phyloP scores from a whole-genome alignment of 129 eudicot genomes.

The Saposhnikovia divaricata region DNA sequence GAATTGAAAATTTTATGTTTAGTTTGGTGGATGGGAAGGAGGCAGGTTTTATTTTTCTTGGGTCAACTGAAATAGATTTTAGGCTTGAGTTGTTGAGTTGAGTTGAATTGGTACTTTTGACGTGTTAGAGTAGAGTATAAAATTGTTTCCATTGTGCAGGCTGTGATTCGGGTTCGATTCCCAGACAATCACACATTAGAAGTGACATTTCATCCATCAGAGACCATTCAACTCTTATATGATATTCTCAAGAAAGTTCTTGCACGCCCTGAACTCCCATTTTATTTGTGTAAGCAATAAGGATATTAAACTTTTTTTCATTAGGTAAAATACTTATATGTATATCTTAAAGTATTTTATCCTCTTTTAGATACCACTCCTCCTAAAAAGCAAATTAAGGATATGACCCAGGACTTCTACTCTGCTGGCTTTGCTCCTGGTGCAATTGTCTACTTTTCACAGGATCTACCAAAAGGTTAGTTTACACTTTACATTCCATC shows the following conservation, averaged over 20 bases:
- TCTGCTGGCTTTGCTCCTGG: conserved; percentile 90
- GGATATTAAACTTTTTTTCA: neutral
- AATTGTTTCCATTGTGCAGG: conserved; percentile 32
- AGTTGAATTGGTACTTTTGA: neutral
- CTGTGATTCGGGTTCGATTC: conserved; percentile 76
- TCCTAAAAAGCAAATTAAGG: conserved; percentile 79
- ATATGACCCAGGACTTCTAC: conserved; percentile 62
- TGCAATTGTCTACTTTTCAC: conserved; percentile 77
- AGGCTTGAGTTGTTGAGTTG: neutral
- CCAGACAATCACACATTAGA: conserved; percentile 78
- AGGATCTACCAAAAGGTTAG: conserved; percentile 66
- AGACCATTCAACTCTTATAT: conserved; percentile 54
- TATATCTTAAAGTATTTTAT: neutral
- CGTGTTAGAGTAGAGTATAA: neutral
- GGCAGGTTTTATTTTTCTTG: too few species aligned
- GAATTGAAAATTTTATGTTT: neutral
- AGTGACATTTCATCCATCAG: conserved; percentile 80
- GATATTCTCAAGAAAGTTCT: conserved; percentile 68
- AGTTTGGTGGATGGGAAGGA: neutral
- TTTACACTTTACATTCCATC: conserved; percentile 1
- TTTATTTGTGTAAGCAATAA: conserved; percentile 54
- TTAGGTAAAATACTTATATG: neutral
- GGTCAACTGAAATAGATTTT: neutral
- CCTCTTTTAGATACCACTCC: conserved; percentile 67
- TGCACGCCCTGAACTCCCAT: conserved; percentile 60